Conservation (phyloP, 169 alveolate genomes). For the Miamiensis avidus region DNA sequence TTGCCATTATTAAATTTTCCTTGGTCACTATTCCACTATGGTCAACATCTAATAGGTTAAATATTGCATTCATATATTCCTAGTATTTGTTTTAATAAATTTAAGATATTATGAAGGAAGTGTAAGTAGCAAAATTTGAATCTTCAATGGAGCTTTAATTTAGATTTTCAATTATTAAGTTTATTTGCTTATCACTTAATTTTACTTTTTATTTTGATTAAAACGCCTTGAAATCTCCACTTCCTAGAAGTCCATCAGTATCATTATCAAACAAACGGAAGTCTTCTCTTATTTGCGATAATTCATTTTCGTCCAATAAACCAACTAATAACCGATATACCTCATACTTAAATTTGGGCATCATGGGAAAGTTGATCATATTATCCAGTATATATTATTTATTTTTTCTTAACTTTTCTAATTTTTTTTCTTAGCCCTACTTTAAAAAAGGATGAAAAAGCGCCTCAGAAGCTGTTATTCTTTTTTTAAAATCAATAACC, state of each 20-base stretch:
- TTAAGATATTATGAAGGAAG: background rate
- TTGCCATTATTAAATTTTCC: background rate
- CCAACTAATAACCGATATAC: background rate
- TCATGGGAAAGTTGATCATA: background rate
- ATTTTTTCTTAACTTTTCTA: too few species aligned
- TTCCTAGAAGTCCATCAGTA: background rate
- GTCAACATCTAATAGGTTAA: background rate
- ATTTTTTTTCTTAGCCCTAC: too few species aligned
- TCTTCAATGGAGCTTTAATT: background rate
- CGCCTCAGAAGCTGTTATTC: constrained; percentile 40
- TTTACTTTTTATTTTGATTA: too few species aligned
- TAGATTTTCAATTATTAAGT: too few species aligned
- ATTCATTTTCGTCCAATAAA: background rate
- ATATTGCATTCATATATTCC: background rate
- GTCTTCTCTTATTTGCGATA: background rate
- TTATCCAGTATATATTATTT: too few species aligned
- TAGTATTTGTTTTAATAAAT: background rate
- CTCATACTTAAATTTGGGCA: background rate
- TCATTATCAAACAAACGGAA: background rate
- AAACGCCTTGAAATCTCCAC: background rate
- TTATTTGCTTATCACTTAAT: too few species aligned
- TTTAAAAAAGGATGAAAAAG: background rate
- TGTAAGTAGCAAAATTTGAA: background rate
- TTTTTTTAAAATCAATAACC: constrained; percentile 45
- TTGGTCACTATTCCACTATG: background rate